Percentiles rank a stretch among this genome's conserved stretches.
Evolutionary conservation across 2,329 filamentous ascomycete species (phyloP).

Genomic region (Exophiala bonariae): DNA sequence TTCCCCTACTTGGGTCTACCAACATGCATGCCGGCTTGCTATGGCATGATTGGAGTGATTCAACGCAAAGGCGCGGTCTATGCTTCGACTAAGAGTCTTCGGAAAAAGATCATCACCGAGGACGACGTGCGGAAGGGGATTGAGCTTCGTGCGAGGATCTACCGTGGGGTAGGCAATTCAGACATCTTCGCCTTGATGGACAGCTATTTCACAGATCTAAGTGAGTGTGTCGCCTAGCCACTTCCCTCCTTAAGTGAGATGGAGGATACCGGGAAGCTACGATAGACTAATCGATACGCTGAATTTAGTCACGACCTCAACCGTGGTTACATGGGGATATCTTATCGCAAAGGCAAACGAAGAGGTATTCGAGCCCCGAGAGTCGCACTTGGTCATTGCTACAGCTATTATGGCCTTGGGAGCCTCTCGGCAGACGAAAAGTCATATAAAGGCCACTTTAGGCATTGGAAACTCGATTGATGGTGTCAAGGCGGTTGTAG

Average conservation of each 20-base stretch:
- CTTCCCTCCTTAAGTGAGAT: background rate
- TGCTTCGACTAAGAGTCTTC: conserved; percentile 5
- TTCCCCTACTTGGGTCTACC: conserved; percentile 13
- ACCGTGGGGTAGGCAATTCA: conserved; percentile 6
- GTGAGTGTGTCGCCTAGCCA: conserved; percentile 1
- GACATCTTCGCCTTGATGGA: conserved; percentile 8
- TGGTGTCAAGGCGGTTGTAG: conserved; percentile 4
- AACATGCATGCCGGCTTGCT: conserved; percentile 14
- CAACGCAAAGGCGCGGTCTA: conserved; percentile 7
- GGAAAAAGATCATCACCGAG: conserved; percentile 1
- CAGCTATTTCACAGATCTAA: conserved; percentile 7
- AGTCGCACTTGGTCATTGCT: conserved; percentile 12
- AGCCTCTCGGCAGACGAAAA: conserved; percentile 13
- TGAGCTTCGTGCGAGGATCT: conserved; percentile 6
- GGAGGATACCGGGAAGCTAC: background rate
- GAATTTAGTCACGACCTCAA: conserved; percentile 1
- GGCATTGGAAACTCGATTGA: conserved; percentile 6
- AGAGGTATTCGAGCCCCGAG: conserved; percentile 9
- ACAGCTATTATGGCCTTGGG: conserved; percentile 15
- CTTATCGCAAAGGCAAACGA: conserved; percentile 12
- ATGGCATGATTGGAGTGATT: conserved; percentile 14
- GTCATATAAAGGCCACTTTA: conserved; percentile 14
- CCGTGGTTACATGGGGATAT: conserved; percentile 10
- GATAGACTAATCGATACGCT: background rate
- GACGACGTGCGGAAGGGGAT: conserved; percentile 7